A percentile compares a stretch with the other conserved stretches of the same genome.
phyloP scores from a whole-genome alignment of 2,329 filamentous ascomycete genomes.

The Ambrosiella beaveri region DNA sequence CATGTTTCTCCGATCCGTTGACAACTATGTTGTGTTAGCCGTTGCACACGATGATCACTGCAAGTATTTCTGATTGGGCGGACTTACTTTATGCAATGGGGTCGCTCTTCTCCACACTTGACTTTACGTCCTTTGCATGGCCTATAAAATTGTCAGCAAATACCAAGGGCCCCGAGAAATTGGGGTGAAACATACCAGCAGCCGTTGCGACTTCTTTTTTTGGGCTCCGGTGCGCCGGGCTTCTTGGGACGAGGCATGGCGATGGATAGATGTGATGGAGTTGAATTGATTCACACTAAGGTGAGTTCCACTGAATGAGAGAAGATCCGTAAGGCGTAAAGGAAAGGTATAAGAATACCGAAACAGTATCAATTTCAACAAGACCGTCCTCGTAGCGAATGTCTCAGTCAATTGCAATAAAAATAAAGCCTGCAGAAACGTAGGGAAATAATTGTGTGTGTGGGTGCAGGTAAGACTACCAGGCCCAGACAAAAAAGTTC shows the following conservation, averaged over 20 bases:
- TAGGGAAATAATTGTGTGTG: too few relatives aligned
- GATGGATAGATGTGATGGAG: background rate
- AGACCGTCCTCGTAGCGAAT: too few relatives aligned
- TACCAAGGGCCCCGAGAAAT: background rate
- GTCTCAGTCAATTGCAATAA: too few relatives aligned
- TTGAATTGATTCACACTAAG: background rate
- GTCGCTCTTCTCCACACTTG: constrained; percentile 68
- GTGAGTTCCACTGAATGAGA: too few relatives aligned
- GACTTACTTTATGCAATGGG: constrained; percentile 45
- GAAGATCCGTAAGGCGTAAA: background rate
- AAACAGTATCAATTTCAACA: too few relatives aligned
- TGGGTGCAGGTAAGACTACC: too few relatives aligned
- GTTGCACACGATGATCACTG: background rate
- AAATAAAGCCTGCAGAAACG: too few relatives aligned
- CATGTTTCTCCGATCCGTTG: constrained; percentile 53
- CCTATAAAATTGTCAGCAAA: constrained; percentile 26
- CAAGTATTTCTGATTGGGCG: background rate
- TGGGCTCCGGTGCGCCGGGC: constrained; percentile 26
- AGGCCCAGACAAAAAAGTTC: too few relatives aligned
- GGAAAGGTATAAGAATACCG: background rate
- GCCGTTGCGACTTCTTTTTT: constrained; percentile 28
- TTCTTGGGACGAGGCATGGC: constrained; percentile 28
- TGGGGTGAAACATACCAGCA: constrained; percentile 24
- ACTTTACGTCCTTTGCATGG: constrained; percentile 57
- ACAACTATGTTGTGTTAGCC: constrained; percentile 29